Conservation (phyloP, 1,139 yeast species). For the Saccharomyces hybrid region DNA sequence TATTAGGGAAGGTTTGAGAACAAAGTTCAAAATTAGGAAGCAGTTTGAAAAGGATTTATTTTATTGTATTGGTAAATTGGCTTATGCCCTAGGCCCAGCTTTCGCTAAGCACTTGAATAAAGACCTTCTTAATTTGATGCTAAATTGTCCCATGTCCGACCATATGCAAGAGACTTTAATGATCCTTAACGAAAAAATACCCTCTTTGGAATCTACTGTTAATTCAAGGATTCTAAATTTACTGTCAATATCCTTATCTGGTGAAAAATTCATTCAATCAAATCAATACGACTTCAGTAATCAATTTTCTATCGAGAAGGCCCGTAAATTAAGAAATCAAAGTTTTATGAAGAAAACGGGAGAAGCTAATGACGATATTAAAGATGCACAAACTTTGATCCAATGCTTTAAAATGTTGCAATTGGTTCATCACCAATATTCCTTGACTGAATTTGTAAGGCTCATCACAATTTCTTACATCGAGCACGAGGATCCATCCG, state of each 20-base stretch:
- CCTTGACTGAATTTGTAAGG: slow-evolving; percentile 80
- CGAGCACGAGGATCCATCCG: slow-evolving; percentile 70
- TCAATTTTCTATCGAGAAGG: slow-evolving; percentile 55
- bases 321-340: slow-evolving; percentile 68
- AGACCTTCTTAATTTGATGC: slow-evolving; percentile 71
- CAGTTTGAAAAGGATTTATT: slow-evolving; percentile 84
- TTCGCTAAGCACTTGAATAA: slow-evolving; percentile 80
- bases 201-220: slow-evolving; percentile 68
- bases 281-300: slow-evolving; percentile 70
- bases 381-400: slow-evolving; percentile 29
- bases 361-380: slow-evolving; percentile 29
- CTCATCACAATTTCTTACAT: slow-evolving; percentile 74
- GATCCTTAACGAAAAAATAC: slow-evolving; percentile 63
- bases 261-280: slow-evolving; percentile 74
- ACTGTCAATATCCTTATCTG: slow-evolving; percentile 70
- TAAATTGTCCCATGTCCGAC: slow-evolving; percentile 75
- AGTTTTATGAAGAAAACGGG: slow-evolving; percentile 57
- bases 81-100: slow-evolving; percentile 89
- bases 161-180: slow-evolving; percentile 71
- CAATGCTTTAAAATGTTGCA: slow-evolving; percentile 52
- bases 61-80: slow-evolving; percentile 80
- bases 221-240: slow-evolving; percentile 65
- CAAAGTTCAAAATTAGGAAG: slow-evolving; percentile 58
- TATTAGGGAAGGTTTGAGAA: slow-evolving; percentile 73
- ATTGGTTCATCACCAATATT: slow-evolving; percentile 65